Evolutionary conservation across 2,329 filamentous ascomycete species (phyloP).

Genomic region (Aspergillus calidoustus): DNA sequence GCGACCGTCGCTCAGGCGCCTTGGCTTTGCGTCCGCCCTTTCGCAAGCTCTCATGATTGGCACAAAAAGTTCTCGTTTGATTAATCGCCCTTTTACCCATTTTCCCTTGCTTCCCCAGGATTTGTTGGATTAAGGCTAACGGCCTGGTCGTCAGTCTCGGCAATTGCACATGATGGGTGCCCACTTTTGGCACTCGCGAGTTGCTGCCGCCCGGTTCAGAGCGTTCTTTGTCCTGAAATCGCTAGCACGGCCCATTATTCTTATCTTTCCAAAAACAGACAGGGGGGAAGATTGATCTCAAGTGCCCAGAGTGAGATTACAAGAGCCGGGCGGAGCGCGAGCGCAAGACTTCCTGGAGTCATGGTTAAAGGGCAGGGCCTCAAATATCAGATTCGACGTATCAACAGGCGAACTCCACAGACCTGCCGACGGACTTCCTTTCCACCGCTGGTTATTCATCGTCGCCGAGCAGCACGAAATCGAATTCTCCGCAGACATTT

Average conservation of each 20-base stretch:
- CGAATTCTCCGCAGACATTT: background rate
- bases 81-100: conserved; percentile 2
- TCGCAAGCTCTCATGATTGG: conserved; percentile 14
- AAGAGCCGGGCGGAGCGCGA: conserved; percentile 16
- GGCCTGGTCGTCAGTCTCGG: background rate
- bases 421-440: background rate
- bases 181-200: background rate
- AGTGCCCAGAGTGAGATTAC: background rate
- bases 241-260: background rate
- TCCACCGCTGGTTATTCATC: background rate
- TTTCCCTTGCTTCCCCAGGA: conserved; percentile 12
- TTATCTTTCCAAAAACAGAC: background rate
- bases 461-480: background rate
- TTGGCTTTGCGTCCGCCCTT: conserved; percentile 16
- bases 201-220: background rate
- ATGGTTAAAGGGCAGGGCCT: background rate
- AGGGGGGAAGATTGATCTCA: background rate
- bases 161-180: background rate
- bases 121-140: background rate
- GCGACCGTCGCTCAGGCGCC: conserved; percentile 20
- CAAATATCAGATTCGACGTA: conserved; percentile 12
- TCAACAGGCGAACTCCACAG: background rate
- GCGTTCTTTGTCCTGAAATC: background rate
- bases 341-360: background rate
- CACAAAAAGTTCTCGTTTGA: conserved; percentile 3